Percentiles rank a stretch among this genome's conserved stretches.
Conservation (phyloP, 2,329 filamentous ascomycete genomes). For the Akanthomyces muscarius region DNA sequence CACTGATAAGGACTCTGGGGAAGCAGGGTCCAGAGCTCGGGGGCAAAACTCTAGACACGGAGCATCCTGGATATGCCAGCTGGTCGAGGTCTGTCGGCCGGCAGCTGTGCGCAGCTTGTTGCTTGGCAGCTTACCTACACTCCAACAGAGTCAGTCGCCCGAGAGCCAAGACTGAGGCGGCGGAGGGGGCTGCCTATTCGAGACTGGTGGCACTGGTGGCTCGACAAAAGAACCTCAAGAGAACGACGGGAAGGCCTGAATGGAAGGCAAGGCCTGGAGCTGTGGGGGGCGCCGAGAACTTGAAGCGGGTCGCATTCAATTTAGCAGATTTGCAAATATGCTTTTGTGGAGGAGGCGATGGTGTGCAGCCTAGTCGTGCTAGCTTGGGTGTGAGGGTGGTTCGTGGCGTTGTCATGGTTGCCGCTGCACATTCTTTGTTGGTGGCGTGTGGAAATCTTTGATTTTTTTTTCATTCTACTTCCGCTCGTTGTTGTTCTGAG, state of each 20-base stretch:
- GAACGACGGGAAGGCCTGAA: neutral
- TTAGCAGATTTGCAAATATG: conserved; percentile 11
- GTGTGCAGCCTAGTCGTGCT: conserved; percentile 1
- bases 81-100: neutral
- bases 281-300: conserved; percentile 12
- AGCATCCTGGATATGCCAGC: neutral
- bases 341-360: conserved; percentile 10
- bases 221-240: conserved; percentile 22
- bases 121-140: neutral
- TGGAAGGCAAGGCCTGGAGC: neutral
- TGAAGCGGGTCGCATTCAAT: neutral
- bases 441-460: neutral
- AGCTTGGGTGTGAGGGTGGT: neutral
- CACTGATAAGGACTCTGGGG: conserved; percentile 13
- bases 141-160: neutral
- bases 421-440: neutral
- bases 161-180: conserved; percentile 22
- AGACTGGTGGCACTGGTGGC: conserved; percentile 19
- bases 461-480: neutral
- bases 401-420: conserved; percentile 6
- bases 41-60: neutral
- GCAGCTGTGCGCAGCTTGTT: neutral
- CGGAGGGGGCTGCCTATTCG: conserved; percentile 23
- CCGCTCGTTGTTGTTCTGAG: neutral
- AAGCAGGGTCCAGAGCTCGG: conserved; percentile 7